Base-by-base conservation (phyloP, 345 rosid species). In the Melaleuca alternifolia region DNA sequence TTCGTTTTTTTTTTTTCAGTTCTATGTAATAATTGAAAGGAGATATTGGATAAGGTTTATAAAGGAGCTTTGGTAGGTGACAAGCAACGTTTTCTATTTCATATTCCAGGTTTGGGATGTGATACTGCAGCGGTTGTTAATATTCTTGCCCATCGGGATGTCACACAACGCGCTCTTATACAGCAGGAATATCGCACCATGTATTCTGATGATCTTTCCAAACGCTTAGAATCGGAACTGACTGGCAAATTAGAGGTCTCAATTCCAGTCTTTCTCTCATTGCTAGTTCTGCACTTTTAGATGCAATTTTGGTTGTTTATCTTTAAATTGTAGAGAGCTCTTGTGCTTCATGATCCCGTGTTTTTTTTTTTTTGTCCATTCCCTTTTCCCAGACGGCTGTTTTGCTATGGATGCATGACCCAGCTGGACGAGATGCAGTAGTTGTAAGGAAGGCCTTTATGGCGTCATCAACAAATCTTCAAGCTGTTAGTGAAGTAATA, bases 61-160 rank as follows among this genome's bases (percentile, higher is more conserved):
- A 65, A 48, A 11, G 57, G 61, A 51, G 26, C 81, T 62, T 87
- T 83, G 52, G 10, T 21, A 81, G 77, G 33, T 57, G 83, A 20
- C n/a, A 56, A 51, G 85, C 24, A 23, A 33, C n/a, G 0, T 7
- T 14, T 46, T 54, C 54, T 54, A 12, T 51, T 56, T 84, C 77
- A 23, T 46, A n/a, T 57, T 82, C 33, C 88, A 94, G 97, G 96
- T 62, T 88, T 90, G 50, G 97, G 97, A 71, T 92, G 94, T 48
- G 96, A 95, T 84, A 91, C 89, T 54, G 75, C 90, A 6, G 90
- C 87, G 0, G 95, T 95, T 86, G 88, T 95, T 86, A 89, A 91
- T 82, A 90, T 95, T 88, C 92, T 95, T 84, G 93, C 96, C 53
- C 97, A 93, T 87, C 90, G 97, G 86, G 96, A 94, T 89, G 93